Base-by-base conservation (phyloP, 208 protist genomes). In the Tritrichomonas musculus region DNA sequence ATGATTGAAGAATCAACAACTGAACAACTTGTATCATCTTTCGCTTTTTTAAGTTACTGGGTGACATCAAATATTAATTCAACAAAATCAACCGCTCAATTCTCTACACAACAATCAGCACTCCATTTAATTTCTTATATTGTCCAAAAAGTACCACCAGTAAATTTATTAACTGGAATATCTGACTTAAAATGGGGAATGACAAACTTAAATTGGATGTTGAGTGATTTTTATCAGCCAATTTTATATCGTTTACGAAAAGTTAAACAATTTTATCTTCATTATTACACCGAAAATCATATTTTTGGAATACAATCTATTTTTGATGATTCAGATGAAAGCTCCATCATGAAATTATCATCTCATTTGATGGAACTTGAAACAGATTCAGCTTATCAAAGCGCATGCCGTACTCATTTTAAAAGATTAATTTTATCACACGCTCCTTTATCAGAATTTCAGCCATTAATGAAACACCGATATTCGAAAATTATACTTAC, bases 401-500 rank as follows among this genome's bases (percentile, higher is more conserved):
- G 14, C 22, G 20, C 25, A 22, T 20, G 33, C 0, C 17, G 2
- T 0, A 2, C 11, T 17, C 47, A 53, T 30, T 88, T 88, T 47
- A 88, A 53, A 57, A 27, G 47, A 53, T 33, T 57, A 20, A 60
- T 88, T 44, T 57, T 57, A 27, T 20, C 14, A 39, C 25, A 60
- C 0, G 53, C 44, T 33, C 41, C 77, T 17, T 4, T 57, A 20
- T 20, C 77, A 20, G 1, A 25, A 33, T 88, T 88, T 36, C 44
- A 88, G 17, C 20, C 14, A 39, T 57, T 57, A n/a, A 27, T 88
- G 20, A 57, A 53, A 39, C 9, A n/a, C 30, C 41, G 41, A 57
- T 44, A 88, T 88, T 25, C 47, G 39, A 88, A 88, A 88, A 88
- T 88, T 27, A 88, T 57, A 47, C 17, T 88, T 14, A 88, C 77